Conservation (phyloP, 345 rosid species). For the Gynandropsis gynandra region DNA sequence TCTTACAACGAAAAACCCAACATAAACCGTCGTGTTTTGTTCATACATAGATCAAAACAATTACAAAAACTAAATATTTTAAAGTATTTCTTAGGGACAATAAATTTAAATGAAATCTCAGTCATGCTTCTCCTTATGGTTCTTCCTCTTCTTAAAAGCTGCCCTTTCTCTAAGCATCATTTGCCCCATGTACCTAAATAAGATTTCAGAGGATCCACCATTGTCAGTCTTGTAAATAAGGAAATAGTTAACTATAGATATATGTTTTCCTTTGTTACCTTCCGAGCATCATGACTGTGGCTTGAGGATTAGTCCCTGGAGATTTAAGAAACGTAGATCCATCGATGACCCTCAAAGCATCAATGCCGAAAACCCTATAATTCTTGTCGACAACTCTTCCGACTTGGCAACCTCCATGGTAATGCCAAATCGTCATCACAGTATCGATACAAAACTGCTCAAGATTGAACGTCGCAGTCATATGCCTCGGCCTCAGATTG, state of each 20-base stretch:
- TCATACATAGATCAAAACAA: constrained; percentile 20
- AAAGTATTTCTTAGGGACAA: constrained; percentile 3
- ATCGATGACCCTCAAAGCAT: constrained; percentile 48
- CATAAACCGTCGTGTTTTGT: constrained; percentile 20
- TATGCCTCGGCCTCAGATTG: constrained; percentile 52
- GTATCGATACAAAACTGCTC: constrained; percentile 60
- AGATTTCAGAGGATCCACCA: background rate
- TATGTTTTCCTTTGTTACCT: constrained; percentile 32
- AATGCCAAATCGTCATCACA: constrained; percentile 67
- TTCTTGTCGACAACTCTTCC: constrained; percentile 51
- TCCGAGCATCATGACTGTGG: constrained; percentile 79
- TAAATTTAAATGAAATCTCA: constrained; percentile 10
- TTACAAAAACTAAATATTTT: constrained; percentile 10
- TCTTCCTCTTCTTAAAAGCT: constrained; percentile 6
- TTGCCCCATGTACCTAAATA: constrained; percentile 42
- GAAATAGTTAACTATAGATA: too few relatives aligned
- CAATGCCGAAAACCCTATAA: constrained; percentile 49
- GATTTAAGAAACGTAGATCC: constrained; percentile 49
- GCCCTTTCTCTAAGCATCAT: constrained; percentile 33
- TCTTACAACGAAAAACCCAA: constrained; percentile 23
- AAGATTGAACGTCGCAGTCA: constrained; percentile 28
- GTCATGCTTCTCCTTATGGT: background rate
- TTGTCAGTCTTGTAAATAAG: too few relatives aligned
- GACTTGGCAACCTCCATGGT: constrained; percentile 69
- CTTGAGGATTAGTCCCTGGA: constrained; percentile 73